Conservation (phyloP, 352 stramenopile species). For the Phytophthora syringae region DNA sequence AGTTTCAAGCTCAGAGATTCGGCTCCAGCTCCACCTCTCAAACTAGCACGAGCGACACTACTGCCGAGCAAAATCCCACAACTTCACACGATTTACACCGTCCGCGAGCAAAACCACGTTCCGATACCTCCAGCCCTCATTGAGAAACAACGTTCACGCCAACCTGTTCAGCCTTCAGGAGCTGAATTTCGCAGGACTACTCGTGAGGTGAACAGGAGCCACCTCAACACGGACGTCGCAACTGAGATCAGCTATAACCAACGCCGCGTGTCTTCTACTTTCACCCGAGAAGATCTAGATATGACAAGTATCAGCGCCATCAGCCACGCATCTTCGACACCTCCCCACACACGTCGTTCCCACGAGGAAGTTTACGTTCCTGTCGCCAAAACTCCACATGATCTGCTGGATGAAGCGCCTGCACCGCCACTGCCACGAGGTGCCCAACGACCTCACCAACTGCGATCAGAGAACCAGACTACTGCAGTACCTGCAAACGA, state of each 20-base stretch:
- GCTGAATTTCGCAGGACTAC: neutral
- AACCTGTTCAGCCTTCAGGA: constrained; percentile 7
- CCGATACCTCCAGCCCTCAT: constrained; percentile 13
- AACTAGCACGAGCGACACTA: neutral
- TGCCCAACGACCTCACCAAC: neutral
- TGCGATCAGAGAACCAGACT: constrained; percentile 1
- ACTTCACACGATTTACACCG: constrained; percentile 21
- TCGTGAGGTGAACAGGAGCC: constrained; percentile 8
- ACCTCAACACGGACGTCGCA: constrained; percentile 8
- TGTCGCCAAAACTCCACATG: constrained; percentile 11
- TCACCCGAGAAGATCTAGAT: constrained; percentile 35
- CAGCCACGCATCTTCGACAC: constrained; percentile 24
- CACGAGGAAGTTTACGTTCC: constrained; percentile 16
- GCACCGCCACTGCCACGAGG: constrained; percentile 1
- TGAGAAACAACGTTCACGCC: constrained; percentile 17
- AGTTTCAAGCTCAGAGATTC: constrained; percentile 56
- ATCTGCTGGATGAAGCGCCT: neutral
- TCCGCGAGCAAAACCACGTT: constrained; percentile 15
- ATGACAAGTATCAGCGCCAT: constrained; percentile 38
- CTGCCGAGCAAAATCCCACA: constrained; percentile 20
- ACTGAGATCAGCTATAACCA: constrained; percentile 27
- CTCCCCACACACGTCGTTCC: neutral
- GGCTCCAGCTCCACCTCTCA: neutral
- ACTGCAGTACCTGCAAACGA: constrained; percentile 7
- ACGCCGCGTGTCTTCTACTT: constrained; percentile 29